Evolutionary conservation across 495 filamentous ascomycete species (phyloP), one percentile per base, ranked within the genome.

Genomic region (Lasiosphaeria ovina): DNA sequence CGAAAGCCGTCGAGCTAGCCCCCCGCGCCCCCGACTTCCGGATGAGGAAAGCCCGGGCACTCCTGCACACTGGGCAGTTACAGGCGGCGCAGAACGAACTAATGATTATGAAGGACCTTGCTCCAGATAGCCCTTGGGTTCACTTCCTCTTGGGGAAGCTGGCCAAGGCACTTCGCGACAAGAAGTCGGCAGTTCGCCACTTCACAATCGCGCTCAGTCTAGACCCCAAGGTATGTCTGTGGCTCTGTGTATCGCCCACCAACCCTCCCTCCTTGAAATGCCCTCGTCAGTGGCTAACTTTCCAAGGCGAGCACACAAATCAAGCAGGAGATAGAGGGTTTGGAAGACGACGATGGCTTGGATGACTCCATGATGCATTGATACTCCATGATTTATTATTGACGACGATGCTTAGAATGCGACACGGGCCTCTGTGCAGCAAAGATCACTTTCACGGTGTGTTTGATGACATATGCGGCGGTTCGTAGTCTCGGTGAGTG

Each of bases 131-230:
- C 69, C 91, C 95, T 24, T 96, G 92, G 66, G 93, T 98, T 33
- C 93, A 97, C 72, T 98, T 94, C 75, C 80, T 93, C 42, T 82
- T 98, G 3, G 94, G 92, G 11, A 91, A 87, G 72, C 74, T 95
- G 59, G 93, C 95, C 73, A 96, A 95, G 77, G 81, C 77, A 62
- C 64, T 96, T 58, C 83, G 83, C 53, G 87, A 96, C 66, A 93
- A 90, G 73, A 83, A 81, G 62, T 81, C 84, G 60, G 92, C 95
- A 44, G 91, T 98, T 55, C 86, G 89, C 65, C 90, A 96, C 71
- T 96, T 94, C 65, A 98, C 94, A 0, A 91, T 90, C 68, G 94
- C 95, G 32, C 72, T 97, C 71, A 97, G 97, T 74, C 76, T 98
- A 67, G 94, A 98, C 80, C 94, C 93, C 34, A 98, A 97, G 88